Evolutionary conservation across 2,329 filamentous ascomycete species (phyloP).

Genomic region (Cladophialophora chaetospira): DNA sequence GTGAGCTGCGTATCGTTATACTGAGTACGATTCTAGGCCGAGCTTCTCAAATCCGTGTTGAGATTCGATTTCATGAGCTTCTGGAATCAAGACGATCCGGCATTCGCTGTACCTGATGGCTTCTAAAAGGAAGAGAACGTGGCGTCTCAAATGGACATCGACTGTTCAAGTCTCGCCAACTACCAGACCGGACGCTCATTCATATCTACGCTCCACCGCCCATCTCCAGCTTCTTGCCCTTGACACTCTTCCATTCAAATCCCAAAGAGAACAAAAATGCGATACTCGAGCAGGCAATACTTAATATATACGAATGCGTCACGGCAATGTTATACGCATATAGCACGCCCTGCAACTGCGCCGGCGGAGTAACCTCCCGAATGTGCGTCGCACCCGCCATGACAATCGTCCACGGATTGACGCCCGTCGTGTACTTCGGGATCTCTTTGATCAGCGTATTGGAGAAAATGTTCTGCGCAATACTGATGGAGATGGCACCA

Average conservation of each 20-base stretch:
- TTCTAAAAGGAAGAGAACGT: no score
- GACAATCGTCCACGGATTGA: conserved; percentile 43
- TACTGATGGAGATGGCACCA: conserved; percentile 65
- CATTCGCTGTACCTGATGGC: conserved; percentile 1
- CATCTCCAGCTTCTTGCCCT: conserved; percentile 32
- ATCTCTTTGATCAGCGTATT: conserved; percentile 63
- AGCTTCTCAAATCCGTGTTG: conserved; percentile 6
- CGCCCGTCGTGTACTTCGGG: conserved; percentile 42
- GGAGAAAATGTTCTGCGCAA: conserved; percentile 68
- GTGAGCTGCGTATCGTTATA: background rate
- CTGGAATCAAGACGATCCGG: conserved; percentile 15
- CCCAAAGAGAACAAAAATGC: conserved; percentile 29
- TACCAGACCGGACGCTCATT: no score
- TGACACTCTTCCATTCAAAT: conserved; percentile 36
- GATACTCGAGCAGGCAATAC: conserved; percentile 30
- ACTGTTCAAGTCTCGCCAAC: no score
- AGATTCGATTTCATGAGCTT: conserved; percentile 22
- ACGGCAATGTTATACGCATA: conserved; percentile 38
- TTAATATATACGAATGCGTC: conserved; percentile 30
- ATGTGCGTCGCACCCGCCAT: conserved; percentile 48
- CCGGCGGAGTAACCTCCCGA: conserved; percentile 39
- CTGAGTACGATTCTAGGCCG: background rate
- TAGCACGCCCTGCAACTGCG: conserved; percentile 40
- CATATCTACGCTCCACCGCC: conserved; percentile 26
- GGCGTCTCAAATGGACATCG: no score